Evolutionary conservation across 176 grass and related monocot genomes (phyloP).

Genomic region (Rhipidocladum racemiflorum): DNA sequence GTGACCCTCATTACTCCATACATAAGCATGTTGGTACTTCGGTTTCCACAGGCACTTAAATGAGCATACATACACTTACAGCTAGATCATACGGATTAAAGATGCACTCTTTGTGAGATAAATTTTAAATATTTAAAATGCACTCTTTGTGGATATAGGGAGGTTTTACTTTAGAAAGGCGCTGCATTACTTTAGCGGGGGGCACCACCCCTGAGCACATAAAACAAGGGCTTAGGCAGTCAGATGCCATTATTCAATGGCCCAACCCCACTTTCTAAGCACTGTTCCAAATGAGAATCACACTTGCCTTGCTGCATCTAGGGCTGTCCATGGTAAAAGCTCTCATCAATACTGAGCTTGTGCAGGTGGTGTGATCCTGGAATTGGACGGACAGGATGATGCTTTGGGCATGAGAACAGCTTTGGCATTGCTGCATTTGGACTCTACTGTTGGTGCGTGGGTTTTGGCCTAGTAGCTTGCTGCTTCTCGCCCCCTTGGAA

Average conservation of each 20-base stretch:
- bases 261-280: slow-evolving; percentile 2
- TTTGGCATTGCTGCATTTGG: slow-evolving; percentile 44
- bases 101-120: too few relatives aligned
- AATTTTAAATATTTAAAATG: too few relatives aligned
- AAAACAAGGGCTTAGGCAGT: slow-evolving; percentile 48
- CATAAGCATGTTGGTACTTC: too few relatives aligned
- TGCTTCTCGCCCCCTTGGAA: slow-evolving; percentile 26
- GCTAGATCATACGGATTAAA: too few relatives aligned
- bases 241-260: slow-evolving; percentile 42
- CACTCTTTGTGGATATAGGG: too few relatives aligned
- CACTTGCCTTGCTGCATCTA: background rate
- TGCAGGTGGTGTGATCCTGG: background rate
- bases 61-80: too few relatives aligned
- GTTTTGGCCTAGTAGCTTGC: slow-evolving; percentile 25
- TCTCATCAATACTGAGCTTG: background rate
- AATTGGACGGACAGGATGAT: slow-evolving; percentile 37
- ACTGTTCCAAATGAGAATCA: slow-evolving; percentile 44
- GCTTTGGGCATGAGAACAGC: slow-evolving; percentile 13
- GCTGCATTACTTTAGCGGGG: slow-evolving; percentile 4
- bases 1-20: too few relatives aligned
- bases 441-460: slow-evolving; percentile 40
- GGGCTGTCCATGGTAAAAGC: background rate
- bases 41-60: too few relatives aligned
- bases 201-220: slow-evolving; percentile 47
- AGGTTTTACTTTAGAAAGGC: background rate